These are phyloP conservation scores for Prunus armeniaca DNA, from an alignment of 306 rosid genomes.

Conservation along the genomic window DNA sequence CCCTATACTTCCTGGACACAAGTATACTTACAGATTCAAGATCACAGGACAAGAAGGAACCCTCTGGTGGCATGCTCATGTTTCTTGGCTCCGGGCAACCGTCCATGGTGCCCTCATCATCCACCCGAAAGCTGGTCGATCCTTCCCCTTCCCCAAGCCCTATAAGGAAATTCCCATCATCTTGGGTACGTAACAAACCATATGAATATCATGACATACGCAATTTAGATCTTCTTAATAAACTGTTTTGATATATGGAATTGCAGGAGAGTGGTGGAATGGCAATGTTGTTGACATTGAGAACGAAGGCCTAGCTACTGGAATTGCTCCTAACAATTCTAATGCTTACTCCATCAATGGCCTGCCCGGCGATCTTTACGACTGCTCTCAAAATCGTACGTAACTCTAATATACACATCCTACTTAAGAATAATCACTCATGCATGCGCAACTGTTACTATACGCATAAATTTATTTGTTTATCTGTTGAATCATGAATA, in stretches of 20 bases:
- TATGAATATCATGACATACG: not conserved
- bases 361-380: conserved; percentile 50
- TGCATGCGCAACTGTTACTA: too few relatives aligned
- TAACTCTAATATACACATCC: not conserved
- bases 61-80: conserved; percentile 81
- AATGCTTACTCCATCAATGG: conserved; percentile 68
- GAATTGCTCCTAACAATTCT: conserved; percentile 23
- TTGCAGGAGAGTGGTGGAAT: conserved; percentile 80
- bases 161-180: conserved; percentile 51
- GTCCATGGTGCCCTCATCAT: conserved; percentile 65
- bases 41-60: conserved; percentile 70
- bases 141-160: conserved; percentile 39
- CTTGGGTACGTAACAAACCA: conserved; percentile 34
- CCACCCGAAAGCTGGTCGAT: conserved; percentile 27
- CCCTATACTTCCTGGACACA: conserved; percentile 44
- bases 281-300: conserved; percentile 45
- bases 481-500: not conserved
- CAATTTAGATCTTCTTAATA: not conserved
- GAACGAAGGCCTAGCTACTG: conserved; percentile 18
- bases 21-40: conserved; percentile 45
- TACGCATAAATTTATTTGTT: not conserved
- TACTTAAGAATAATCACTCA: too few relatives aligned
- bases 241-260: not conserved
- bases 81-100: conserved; percentile 54
- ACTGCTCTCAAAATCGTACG: conserved; percentile 49